Evolutionary conservation across 192 early-diverging fungal genomes (phyloP).

Genomic region (Podila epigama): DNA sequence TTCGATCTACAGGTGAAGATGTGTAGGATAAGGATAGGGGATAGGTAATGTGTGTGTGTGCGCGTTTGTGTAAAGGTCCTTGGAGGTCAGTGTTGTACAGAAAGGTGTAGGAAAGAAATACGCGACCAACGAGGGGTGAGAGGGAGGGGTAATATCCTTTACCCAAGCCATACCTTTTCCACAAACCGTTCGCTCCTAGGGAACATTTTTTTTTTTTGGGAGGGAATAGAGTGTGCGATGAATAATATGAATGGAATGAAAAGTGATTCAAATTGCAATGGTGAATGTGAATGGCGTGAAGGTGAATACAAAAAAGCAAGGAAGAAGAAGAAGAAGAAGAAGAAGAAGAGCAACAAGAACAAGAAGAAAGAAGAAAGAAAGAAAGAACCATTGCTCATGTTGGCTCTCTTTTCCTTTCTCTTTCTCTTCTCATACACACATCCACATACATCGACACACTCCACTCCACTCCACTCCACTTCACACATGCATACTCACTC

Average conservation of each 20-base stretch:
- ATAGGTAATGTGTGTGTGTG: not conserved
- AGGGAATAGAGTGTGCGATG: not conserved
- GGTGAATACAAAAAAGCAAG: not conserved
- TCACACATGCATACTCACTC: no score
- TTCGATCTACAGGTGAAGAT: slow-evolving; percentile 21
- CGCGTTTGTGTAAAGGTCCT: not conserved
- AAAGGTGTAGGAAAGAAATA: no score
- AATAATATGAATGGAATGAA: not conserved
- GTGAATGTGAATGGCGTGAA: not conserved
- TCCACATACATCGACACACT: no score
- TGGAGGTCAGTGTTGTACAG: no score
- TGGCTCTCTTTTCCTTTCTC: no score
- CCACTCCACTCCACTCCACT: no score
- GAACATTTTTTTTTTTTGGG: slow-evolving; percentile 19
- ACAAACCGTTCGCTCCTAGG: slow-evolving; percentile 47
- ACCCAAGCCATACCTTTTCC: slow-evolving; percentile 45
- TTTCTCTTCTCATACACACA: no score
- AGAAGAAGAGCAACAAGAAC: not conserved
- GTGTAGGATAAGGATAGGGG: not conserved
- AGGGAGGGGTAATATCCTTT: no score
- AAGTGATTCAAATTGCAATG: not conserved
- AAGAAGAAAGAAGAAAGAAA: not conserved
- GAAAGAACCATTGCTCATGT: not conserved
- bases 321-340: not conserved
- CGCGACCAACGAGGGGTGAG: no score